Evolutionary conservation across 2,329 filamentous ascomycete species (phyloP).

Genomic region (Hymenoscyphus linearis): DNA sequence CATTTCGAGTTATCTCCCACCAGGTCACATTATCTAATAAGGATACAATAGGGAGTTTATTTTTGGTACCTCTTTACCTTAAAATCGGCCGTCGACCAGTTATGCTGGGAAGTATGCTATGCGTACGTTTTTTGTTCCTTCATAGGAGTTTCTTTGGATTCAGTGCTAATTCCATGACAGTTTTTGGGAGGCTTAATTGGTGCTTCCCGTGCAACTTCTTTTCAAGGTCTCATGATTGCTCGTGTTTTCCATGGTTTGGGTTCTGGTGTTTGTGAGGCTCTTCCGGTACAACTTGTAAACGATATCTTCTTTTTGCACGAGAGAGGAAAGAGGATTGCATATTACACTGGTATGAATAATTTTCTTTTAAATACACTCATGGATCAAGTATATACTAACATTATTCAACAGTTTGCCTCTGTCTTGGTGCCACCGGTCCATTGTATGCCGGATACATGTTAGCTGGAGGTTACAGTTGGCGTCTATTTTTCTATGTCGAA

Average conservation of each 20-base stretch:
- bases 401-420: constrained; percentile 42
- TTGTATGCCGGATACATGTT: constrained; percentile 59
- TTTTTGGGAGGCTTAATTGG: constrained; percentile 23
- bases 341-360: constrained; percentile 45
- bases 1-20: neutral
- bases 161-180: neutral
- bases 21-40: neutral
- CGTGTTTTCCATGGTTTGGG: constrained; percentile 28
- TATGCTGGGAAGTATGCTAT: constrained; percentile 19
- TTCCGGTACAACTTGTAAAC: constrained; percentile 35
- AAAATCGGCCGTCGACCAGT: constrained; percentile 26
- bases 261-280: constrained; percentile 30
- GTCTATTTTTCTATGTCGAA: constrained; percentile 56
- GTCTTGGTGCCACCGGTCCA: constrained; percentile 50
- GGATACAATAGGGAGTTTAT: constrained; percentile 37
- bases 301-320: constrained; percentile 43
- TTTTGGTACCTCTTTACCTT: constrained; percentile 53
- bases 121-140: neutral
- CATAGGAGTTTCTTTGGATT: neutral
- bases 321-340: constrained; percentile 49
- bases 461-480: constrained; percentile 51
- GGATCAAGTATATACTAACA: constrained; percentile 1
- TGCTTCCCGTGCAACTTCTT: constrained; percentile 19
- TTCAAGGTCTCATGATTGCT: constrained; percentile 21
- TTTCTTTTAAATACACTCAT: neutral